Evolutionary conservation across 2,329 filamentous ascomycete species (phyloP).

Genomic region (Fusarium sp.): DNA sequence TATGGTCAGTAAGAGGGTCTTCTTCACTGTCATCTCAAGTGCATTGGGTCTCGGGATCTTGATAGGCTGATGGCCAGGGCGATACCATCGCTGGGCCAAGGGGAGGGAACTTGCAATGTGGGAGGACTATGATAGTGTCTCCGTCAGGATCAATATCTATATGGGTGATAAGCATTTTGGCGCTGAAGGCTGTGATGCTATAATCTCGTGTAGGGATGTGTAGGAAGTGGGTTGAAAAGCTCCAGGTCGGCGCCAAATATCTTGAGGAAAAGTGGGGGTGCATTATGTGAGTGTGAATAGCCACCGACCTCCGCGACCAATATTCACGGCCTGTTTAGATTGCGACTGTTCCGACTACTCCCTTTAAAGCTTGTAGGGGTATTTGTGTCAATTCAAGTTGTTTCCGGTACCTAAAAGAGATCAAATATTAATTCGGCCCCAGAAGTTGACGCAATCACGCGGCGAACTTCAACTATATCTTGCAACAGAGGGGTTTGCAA

Average conservation of each 20-base stretch:
- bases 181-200: fast-evolving
- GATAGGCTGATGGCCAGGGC: fast-evolving
- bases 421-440: no score
- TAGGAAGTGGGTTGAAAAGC: not conserved
- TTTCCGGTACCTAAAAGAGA: no score
- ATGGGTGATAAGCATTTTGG: not conserved
- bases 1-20: not conserved
- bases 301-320: no score
- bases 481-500: no score
- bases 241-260: not conserved
- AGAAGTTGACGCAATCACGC: no score
- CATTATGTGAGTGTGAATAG: not conserved
- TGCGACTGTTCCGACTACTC: no score
- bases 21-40: not conserved
- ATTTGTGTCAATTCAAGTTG: no score
- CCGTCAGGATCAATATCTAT: not conserved
- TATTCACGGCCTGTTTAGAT: no score
- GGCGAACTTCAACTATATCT: no score
- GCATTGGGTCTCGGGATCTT: not conserved
- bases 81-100: not conserved
- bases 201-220: not conserved
- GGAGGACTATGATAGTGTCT: not conserved
- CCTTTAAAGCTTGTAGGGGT: no score
- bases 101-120: fast-evolving
- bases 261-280: not conserved